Percentiles rank a stretch among this genome's conserved stretches.
phyloP scores from a whole-genome alignment of 805 yeast genomes.

The Candida ovalis region DNA sequence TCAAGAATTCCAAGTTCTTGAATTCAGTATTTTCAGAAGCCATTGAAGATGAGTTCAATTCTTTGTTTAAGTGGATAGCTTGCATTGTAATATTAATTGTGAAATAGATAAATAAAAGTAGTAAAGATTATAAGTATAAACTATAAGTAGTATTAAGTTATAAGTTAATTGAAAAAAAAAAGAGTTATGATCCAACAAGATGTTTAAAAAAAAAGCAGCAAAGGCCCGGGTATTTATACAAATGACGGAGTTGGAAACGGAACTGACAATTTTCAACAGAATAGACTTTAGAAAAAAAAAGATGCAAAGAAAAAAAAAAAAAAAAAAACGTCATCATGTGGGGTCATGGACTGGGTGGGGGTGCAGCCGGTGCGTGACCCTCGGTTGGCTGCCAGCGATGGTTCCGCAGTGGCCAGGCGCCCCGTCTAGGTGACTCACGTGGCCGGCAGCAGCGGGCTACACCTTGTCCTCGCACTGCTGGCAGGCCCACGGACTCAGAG shows the following conservation, averaged over 20 bases:
- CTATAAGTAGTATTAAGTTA: not conserved
- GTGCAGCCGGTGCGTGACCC: not conserved
- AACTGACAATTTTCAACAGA: too few species aligned
- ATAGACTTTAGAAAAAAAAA: not conserved
- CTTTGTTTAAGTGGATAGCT: slow-evolving; percentile 1
- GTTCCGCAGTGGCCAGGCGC: too few species aligned
- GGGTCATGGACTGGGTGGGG: not conserved
- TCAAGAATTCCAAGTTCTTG: not conserved
- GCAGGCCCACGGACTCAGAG: too few species aligned
- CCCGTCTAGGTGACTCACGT: too few species aligned
- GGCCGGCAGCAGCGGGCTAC: too few species aligned
- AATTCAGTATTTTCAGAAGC: slow-evolving; percentile 1
- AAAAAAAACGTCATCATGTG: not conserved
- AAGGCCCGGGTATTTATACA: too few species aligned
- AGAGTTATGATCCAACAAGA: too few species aligned
- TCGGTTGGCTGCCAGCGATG: not conserved
- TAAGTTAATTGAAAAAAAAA: too few species aligned
- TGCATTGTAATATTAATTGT: slow-evolving; percentile 2
- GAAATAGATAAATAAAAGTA: not conserved
- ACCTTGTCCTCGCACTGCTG: too few species aligned
- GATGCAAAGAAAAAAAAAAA: too few species aligned
- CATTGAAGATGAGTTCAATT: not conserved
- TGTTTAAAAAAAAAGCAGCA: too few species aligned
- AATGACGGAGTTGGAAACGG: too few species aligned
- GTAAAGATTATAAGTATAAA: not conserved